These are phyloP conservation scores for Vaccinium myrtillus DNA, from an alignment of 148 eudicot genomes.

Conservation along the genomic window DNA sequence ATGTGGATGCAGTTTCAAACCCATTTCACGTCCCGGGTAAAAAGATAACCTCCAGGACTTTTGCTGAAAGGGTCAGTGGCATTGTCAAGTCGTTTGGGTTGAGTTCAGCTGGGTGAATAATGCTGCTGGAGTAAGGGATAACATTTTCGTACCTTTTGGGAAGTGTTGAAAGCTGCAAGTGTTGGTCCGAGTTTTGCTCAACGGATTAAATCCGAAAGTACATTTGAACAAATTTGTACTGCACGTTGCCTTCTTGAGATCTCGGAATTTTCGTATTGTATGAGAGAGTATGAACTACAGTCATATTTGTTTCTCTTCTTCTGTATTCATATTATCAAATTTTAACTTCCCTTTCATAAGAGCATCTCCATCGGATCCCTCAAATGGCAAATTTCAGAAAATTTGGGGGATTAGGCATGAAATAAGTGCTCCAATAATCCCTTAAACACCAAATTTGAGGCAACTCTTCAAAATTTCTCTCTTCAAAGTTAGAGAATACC, in stretches of 20 bases:
- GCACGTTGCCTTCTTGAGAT: neutral
- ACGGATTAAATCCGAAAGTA: neutral
- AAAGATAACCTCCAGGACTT: conserved; percentile 86
- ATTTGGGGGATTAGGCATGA: no score
- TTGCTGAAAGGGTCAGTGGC: conserved; percentile 74
- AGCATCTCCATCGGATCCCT: neutral
- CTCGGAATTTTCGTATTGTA: neutral
- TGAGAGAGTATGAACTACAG: neutral
- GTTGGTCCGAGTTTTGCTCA: conserved; percentile 1
- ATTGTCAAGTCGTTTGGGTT: conserved; percentile 93
- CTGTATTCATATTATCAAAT: neutral
- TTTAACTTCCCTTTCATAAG: neutral
- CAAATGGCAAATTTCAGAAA: no score
- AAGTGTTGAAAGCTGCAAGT: neutral
- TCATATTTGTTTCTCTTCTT: neutral
- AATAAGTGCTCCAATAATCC: no score
- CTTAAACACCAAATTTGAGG: no score
- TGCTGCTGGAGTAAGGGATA: conserved; percentile 9
- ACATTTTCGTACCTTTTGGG: neutral
- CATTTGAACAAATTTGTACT: neutral
- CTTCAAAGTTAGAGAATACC: no score
- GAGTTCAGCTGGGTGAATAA: conserved; percentile 55
- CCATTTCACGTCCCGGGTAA: conserved; percentile 98
- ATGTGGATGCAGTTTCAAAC: conserved; percentile 96
- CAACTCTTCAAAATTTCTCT: no score